phyloP scores from a whole-genome alignment of 768 basidiomycete species.

The Russula sp. region DNA sequence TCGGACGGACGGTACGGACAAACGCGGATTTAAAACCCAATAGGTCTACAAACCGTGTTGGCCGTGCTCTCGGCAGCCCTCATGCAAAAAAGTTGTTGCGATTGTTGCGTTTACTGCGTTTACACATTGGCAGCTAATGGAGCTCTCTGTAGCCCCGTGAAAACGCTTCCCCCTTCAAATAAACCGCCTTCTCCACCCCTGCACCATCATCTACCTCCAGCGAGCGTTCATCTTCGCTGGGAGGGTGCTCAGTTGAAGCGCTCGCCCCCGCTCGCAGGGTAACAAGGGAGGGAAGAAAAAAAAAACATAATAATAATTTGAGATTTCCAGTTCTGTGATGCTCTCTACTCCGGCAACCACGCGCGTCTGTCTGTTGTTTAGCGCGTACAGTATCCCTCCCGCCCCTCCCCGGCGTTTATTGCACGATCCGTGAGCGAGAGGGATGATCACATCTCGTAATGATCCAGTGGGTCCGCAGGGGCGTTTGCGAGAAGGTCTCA shows the following conservation, averaged over 20 bases:
- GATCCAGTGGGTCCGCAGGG: background rate
- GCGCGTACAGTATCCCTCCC: background rate
- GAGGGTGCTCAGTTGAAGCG: too few relatives aligned
- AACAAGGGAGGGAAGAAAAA: background rate
- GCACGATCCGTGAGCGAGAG: background rate
- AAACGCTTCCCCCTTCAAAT: too few relatives aligned
- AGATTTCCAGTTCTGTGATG: background rate
- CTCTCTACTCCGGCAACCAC: background rate
- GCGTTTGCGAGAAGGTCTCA: background rate
- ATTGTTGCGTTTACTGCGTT: too few relatives aligned
- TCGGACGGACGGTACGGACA: too few relatives aligned
- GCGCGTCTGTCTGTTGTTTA: background rate
- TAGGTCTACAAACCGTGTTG: too few relatives aligned
- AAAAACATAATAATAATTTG: background rate
- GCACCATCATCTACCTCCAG: too few relatives aligned
- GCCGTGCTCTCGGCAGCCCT: too few relatives aligned
- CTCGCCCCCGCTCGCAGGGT: background rate
- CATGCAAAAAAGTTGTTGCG: too few relatives aligned
- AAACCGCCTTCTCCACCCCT: too few relatives aligned
- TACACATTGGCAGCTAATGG: background rate
- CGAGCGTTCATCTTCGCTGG: too few relatives aligned
- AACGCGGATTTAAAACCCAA: background rate
- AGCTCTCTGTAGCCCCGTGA: background rate
- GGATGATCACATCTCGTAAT: slow-evolving; percentile 4
- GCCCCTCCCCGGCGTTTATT: slow-evolving; percentile 1